Evolutionary conservation across 495 filamentous ascomycete genomes (phyloP).

Genomic region (Penicillium crystallinum): DNA sequence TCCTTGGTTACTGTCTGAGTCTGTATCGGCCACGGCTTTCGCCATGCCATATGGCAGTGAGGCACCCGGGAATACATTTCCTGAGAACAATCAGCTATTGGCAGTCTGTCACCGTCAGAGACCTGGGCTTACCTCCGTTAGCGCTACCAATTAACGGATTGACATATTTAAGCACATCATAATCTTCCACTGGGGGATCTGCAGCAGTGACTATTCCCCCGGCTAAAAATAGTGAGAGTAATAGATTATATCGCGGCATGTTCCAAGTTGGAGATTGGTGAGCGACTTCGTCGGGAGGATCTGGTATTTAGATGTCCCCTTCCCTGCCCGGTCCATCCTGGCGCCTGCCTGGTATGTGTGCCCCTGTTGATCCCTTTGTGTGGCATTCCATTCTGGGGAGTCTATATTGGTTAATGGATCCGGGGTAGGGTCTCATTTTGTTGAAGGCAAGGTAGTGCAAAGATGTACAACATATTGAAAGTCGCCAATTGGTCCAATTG

Average conservation of each 20-base stretch:
- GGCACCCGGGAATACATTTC: constrained; percentile 70
- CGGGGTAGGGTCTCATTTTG: background rate
- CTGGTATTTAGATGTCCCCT: constrained; percentile 14
- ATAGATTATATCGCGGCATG: constrained; percentile 10
- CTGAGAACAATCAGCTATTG: constrained; percentile 10
- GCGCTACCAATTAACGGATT: constrained; percentile 56
- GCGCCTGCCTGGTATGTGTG: constrained; percentile 1
- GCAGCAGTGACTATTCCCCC: constrained; percentile 13
- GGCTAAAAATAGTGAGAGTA: constrained; percentile 15
- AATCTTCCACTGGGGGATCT: constrained; percentile 19
- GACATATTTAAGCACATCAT: constrained; percentile 46
- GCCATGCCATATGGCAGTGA: constrained; percentile 71
- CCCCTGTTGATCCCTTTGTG: background rate
- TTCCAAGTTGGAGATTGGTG: background rate
- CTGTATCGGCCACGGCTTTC: constrained; percentile 72
- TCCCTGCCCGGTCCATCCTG: background rate
- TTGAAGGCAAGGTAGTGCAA: background rate
- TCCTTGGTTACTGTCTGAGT: constrained; percentile 60
- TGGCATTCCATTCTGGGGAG: background rate
- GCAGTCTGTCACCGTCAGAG: background rate
- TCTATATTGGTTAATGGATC: background rate
- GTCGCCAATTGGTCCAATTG: background rate
- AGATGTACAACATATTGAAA: background rate
- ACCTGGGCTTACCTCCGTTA: constrained; percentile 45
- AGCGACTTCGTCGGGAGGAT: background rate